Base-by-base conservation (phyloP, 352 stramenopile genomes). In the Pseudoperonospora humuli region DNA sequence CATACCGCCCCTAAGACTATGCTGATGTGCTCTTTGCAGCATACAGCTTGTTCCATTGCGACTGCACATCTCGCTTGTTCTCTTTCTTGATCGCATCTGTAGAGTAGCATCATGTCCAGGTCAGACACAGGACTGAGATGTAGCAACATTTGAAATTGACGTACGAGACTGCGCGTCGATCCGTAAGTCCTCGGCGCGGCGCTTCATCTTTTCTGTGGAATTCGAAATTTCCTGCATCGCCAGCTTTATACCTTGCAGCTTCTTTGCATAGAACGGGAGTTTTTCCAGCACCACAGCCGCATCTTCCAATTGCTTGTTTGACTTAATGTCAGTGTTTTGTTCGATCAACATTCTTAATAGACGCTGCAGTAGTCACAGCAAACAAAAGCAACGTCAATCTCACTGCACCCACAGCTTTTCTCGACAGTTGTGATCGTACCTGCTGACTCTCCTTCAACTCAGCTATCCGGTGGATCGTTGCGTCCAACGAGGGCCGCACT, bases 41-140 rank as follows among this genome's bases (percentile, higher is more conserved):
- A 39, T 81, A 80, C 13, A 89, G 45, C 26, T 86, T 86, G 55
- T 86, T 89, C 76, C 76, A 89, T 36, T 89, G 76, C 18, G 57
- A 69, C 39, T 71, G 63, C 10, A 69, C 71, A 52, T 85, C 76
- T 37, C 72, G 69, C 47, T 86, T 83, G 57, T 77, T 84, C 34
- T 85, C 76, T 46, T 86, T 89, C 45, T 85, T 86, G 54, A 89
- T 78, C 4, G 76, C 76, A 54, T 89, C 76, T 89, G 32, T 11
- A 51, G 3, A 21, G 13, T 17, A 33, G 8, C 44, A 8, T 29
- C 20, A 42, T 32, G 14, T 34, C n/a, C 18, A 37, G 3, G 20
- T 53, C n/a, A 56, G 8, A 31, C 34, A 15, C 10, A 25, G 25
- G 1, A 7, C 13, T 15, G 37, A 7, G 9, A 3, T 7, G n/a